Evolutionary conservation across 352 stramenopile species (phyloP).

Genomic region (Blastocystis sp.): DNA sequence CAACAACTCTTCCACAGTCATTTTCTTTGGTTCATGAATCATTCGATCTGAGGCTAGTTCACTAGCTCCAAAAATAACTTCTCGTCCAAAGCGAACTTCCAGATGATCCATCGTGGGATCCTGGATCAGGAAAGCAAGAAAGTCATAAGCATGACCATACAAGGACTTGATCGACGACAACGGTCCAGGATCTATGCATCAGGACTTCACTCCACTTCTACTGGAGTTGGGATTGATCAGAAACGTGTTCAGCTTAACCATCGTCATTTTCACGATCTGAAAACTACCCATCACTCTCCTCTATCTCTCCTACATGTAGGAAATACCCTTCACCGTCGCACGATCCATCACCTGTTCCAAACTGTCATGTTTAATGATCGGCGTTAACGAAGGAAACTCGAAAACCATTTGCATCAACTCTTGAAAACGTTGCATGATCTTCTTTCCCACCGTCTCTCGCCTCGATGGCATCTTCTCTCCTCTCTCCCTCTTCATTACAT

Average conservation of each 20-base stretch:
- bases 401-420: constrained; percentile 45
- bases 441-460: constrained; percentile 36
- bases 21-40: not conserved
- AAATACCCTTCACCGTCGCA: constrained; percentile 37
- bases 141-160: constrained; percentile 26
- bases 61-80: not conserved
- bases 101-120: constrained; percentile 57
- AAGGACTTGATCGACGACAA: not conserved
- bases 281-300: not conserved
- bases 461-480: constrained; percentile 19
- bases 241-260: constrained; percentile 33
- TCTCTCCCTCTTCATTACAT: constrained; percentile 11
- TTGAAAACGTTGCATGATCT: constrained; percentile 11
- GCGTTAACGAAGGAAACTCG: constrained; percentile 38
- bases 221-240: constrained; percentile 34
- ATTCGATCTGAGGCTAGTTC: not conserved
- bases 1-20: not conserved
- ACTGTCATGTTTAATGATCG: constrained; percentile 46
- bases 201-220: not conserved
- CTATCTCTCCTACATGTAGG: constrained; percentile 19
- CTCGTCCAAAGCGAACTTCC: constrained; percentile 26
- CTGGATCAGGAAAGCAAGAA: not conserved
- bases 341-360: constrained; percentile 39
- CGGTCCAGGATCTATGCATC: not conserved
- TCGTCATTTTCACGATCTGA: constrained; percentile 38